Conservation (phyloP, 306 rosid species). For the Acacia confusa region DNA sequence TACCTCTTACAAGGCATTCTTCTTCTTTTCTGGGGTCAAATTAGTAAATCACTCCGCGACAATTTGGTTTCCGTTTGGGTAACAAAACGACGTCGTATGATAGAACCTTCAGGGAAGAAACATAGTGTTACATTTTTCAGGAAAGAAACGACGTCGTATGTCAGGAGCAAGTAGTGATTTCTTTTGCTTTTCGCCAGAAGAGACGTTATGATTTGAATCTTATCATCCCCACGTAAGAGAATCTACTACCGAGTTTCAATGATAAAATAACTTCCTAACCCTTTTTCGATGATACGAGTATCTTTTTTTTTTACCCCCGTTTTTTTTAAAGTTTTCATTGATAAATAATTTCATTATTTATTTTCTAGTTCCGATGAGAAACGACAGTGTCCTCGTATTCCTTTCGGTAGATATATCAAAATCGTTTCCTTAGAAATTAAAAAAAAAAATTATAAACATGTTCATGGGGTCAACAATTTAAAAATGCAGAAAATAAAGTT, state of each 20-base stretch:
- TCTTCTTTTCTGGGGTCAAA: not conserved
- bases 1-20: not conserved
- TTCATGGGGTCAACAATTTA: not conserved
- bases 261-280: not conserved
- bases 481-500: not conserved
- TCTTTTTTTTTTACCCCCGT: not conserved
- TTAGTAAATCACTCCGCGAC: too few species aligned
- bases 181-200: not conserved
- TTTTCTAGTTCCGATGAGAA: not conserved
- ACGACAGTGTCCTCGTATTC: not conserved
- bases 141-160: not conserved
- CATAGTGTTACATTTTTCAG: not conserved
- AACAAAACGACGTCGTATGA: not conserved
- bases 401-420: not conserved
- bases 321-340: too few species aligned
- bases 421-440: not conserved
- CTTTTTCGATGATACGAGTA: not conserved
- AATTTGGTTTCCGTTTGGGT: not conserved
- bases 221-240: not conserved
- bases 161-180: not conserved
- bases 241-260: not conserved
- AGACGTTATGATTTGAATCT: constrained; percentile 20
- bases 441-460: not conserved
- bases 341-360: not conserved
- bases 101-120: not conserved